Base-by-base conservation (phyloP, 23 red algal genomes). In the Gracilaria domingensis region DNA sequence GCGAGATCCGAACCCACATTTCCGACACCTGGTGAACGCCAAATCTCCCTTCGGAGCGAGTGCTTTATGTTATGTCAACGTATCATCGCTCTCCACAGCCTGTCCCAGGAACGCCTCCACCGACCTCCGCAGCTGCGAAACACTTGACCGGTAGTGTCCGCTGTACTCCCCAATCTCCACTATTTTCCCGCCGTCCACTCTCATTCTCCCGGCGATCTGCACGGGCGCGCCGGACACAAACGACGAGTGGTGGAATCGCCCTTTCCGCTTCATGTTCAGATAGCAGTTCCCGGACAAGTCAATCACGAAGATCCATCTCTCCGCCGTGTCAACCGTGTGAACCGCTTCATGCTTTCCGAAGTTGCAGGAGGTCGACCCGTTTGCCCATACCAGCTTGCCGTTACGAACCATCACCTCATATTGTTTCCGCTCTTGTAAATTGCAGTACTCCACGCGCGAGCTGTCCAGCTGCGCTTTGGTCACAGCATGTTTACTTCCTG, bases 21-120 rank as follows among this genome's bases (percentile, higher is more conserved):
- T 55, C 86, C 29, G 71, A 89, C 42, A 23, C 55, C n/a, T 89
- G 86, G 86, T 89, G 55, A 89, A 47, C 42, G 42, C 42, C 11
- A n/a, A n/a, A n/a, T n/a, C n/a, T n/a, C n/a, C n/a, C n/a, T n/a
- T n/a, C n/a, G n/a, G n/a, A n/a, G n/a, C n/a, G n/a, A n/a, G n/a
- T n/a, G n/a, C 11, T 45, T 45, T 45, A 7, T 45, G 4, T 45
- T 45, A 45, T 7, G 5, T 45, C 42, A 45, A 4, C 17, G 17
- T 64, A 26, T 64, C 58, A 26, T 64, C 58, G 58, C 26, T 29
- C 17, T 26, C 58, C 26, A 64, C 14, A 8, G 58, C 21, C 21
- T 29, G 4, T 29, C 58, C 58, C 6, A 64, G 17, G 14, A 64
- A 64, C 58, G 21, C 23, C 58, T 64, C 6, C 21, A 64, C 26